A percentile compares a stretch with the other conserved stretches of the same genome.
These are phyloP conservation scores for Chlamydomonas eustigma DNA, from an alignment of 139 green algal genomes.

Conservation along the genomic window DNA sequence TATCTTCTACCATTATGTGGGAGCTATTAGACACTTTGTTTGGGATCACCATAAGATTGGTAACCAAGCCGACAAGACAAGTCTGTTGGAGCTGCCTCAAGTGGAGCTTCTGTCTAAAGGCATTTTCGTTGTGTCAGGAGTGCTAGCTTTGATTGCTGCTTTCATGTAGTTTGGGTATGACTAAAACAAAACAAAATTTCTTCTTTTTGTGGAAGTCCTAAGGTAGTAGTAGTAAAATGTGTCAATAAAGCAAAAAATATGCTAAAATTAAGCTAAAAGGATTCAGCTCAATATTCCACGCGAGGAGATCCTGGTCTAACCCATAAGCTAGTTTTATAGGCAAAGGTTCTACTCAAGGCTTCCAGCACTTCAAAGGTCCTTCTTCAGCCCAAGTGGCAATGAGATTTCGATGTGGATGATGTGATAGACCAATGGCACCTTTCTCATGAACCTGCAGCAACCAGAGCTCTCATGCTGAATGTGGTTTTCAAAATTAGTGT, in stretches of 20 bases:
- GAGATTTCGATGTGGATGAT: conserved; percentile 92
- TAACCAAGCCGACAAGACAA: conserved; percentile 65
- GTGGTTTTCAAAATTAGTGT: background rate
- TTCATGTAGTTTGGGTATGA: conserved; percentile 15
- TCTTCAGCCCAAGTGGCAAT: conserved; percentile 83
- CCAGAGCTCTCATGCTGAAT: background rate
- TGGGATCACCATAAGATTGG: conserved; percentile 82
- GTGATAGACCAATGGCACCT: conserved; percentile 79
- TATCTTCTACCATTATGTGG: conserved; percentile 90
- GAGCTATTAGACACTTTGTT: conserved; percentile 72
- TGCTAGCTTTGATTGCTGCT: conserved; percentile 34
- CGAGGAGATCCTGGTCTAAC: too few species aligned
- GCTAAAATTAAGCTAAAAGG: too few species aligned
- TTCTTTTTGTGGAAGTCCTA: too few species aligned
- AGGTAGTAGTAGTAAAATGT: too few species aligned
- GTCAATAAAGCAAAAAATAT: too few species aligned
- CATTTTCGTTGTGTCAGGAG: conserved; percentile 45
- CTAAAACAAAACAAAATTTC: too few species aligned
- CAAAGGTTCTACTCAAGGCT: too few species aligned
- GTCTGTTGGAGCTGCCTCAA: conserved; percentile 59
- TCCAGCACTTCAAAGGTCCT: conserved; percentile 82
- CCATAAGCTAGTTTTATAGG: too few species aligned
- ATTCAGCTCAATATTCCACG: too few species aligned
- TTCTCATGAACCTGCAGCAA: conserved; percentile 70
- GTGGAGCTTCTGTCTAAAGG: conserved; percentile 55